Conservation (phyloP, 1,139 yeast species). For the Taphrina pruni region DNA sequence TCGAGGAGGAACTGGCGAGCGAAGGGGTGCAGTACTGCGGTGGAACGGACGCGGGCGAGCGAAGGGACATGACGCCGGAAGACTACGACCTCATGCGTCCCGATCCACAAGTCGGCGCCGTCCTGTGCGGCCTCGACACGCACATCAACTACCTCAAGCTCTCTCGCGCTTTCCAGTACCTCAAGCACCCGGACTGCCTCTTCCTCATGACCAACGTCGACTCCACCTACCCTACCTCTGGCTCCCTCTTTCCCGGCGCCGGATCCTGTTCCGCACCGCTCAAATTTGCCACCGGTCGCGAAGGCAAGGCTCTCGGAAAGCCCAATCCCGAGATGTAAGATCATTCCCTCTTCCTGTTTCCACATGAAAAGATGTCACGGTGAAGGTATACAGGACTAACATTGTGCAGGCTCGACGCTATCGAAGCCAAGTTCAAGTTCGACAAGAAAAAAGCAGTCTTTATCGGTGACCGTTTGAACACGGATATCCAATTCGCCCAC, state of each 20-base stretch:
- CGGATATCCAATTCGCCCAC: slow-evolving; percentile 91
- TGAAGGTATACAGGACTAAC: neutral
- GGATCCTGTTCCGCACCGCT: slow-evolving; percentile 87
- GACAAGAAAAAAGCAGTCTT: slow-evolving; percentile 74
- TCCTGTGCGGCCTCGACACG: slow-evolving; percentile 82
- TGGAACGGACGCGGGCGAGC: slow-evolving; percentile 62
- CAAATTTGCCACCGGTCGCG: slow-evolving; percentile 75
- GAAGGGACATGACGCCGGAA: slow-evolving; percentile 46
- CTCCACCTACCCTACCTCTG: slow-evolving; percentile 90
- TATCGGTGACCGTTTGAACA: slow-evolving; percentile 95
- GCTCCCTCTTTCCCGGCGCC: slow-evolving; percentile 87
- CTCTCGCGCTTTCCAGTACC: slow-evolving; percentile 80
- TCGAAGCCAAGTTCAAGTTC: slow-evolving; percentile 68
- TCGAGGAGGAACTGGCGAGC: slow-evolving; percentile 70
- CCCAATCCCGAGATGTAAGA: slow-evolving; percentile 77
- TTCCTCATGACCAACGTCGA: slow-evolving; percentile 96
- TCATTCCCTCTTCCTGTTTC: too few relatives aligned
- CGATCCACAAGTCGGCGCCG: slow-evolving; percentile 82
- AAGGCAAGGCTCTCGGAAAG: slow-evolving; percentile 85
- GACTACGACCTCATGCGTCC: slow-evolving; percentile 53
- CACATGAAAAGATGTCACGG: neutral
- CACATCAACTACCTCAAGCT: slow-evolving; percentile 79
- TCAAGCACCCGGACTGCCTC: slow-evolving; percentile 68
- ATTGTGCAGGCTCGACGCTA: slow-evolving; percentile 65
- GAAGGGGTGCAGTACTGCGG: slow-evolving; percentile 76